These are phyloP conservation scores for Apiospora aurea DNA, from an alignment of 2,329 filamentous ascomycete species.

Conservation along the genomic window DNA sequence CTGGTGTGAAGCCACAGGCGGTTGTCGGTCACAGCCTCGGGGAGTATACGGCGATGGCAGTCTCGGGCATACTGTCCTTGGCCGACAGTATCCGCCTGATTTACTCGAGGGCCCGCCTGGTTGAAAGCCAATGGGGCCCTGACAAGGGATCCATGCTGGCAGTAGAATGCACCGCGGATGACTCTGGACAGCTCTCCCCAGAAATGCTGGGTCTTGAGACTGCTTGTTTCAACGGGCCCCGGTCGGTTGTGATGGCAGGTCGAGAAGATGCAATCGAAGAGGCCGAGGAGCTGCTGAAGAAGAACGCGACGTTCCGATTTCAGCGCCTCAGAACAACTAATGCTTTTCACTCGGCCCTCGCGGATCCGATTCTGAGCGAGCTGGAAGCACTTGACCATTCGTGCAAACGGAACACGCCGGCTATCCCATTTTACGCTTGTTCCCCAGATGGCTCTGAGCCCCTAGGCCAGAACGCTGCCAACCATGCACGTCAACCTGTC, in stretches of 20 bases:
- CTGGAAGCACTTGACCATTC: background rate
- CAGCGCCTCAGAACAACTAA: slow-evolving; percentile 33
- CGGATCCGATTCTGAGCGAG: slow-evolving; percentile 30
- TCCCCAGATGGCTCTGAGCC: no score
- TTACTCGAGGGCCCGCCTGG: slow-evolving; percentile 41
- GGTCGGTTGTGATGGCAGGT: slow-evolving; percentile 2
- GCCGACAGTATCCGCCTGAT: slow-evolving; percentile 42
- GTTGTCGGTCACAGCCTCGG: slow-evolving; percentile 50
- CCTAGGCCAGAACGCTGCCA: background rate
- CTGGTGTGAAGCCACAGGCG: slow-evolving; percentile 39
- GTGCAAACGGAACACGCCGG: no score
- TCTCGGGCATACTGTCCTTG: slow-evolving; percentile 43
- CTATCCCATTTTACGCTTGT: no score
- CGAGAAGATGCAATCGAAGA: slow-evolving; percentile 24
- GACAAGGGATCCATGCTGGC: slow-evolving; percentile 47
- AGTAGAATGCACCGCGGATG: slow-evolving; percentile 30
- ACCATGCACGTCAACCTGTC: slow-evolving; percentile 31
- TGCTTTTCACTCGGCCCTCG: slow-evolving; percentile 36
- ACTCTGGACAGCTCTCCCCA: background rate
- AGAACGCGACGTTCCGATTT: slow-evolving; percentile 25
- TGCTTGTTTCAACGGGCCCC: slow-evolving; percentile 31
- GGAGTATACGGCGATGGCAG: slow-evolving; percentile 45
- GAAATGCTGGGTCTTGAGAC: slow-evolving; percentile 16
- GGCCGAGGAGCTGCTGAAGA: background rate
- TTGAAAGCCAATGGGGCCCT: slow-evolving; percentile 42